Evolutionary conservation across 2,329 filamentous ascomycete species (phyloP), one percentile per base, ranked within the genome.

Genomic region (Diatrype stigma): DNA sequence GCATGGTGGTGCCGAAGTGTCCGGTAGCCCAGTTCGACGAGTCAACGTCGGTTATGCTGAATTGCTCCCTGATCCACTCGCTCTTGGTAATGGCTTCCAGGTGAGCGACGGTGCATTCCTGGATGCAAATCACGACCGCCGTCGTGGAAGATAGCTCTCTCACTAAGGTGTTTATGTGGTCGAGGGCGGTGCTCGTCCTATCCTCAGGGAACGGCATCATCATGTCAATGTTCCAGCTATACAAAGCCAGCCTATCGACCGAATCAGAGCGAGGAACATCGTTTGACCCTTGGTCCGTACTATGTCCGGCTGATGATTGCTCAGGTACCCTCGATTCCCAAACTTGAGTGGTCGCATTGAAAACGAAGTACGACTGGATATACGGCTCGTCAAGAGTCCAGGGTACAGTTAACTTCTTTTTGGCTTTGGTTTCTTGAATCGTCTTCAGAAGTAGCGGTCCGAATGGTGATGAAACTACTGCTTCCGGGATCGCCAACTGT

Each of bases 1-100:
- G 69, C 1, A 72, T 80, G 6, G 68, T 72, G 0, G 80, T 84
- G 4, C 80, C 80, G 53, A 82, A 83, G 19, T 40, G 19, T 40
- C 37, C 19, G 2, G 37, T 17, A 1, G 3, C 19, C 37, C 37
- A 40, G 6, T 40, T 40, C 10, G 17, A 40, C 11, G 37, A 10
- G 37, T 40, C 37, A 17, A 22, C 10, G 0, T 40, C 37, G 6
- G 37, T 40, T 17, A 40, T 12, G 19, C 12, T 19, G 37, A 22
- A 40, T 1, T 21, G 17, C 1, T 40, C 10, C 6, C 37, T 40
- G n/a, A 22, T 21, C 37, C 37, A 40, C 17, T 40, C n/a, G 37
- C 37, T 22, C 8, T 21, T 40, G 8, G 19, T 12, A 22, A 40
- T 40, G 10, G 17, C 19, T 40, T 40, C 37, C 16, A 40, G 17